phyloP scores from a whole-genome alignment of 805 yeast species.

The Metschnikowia anglica region DNA sequence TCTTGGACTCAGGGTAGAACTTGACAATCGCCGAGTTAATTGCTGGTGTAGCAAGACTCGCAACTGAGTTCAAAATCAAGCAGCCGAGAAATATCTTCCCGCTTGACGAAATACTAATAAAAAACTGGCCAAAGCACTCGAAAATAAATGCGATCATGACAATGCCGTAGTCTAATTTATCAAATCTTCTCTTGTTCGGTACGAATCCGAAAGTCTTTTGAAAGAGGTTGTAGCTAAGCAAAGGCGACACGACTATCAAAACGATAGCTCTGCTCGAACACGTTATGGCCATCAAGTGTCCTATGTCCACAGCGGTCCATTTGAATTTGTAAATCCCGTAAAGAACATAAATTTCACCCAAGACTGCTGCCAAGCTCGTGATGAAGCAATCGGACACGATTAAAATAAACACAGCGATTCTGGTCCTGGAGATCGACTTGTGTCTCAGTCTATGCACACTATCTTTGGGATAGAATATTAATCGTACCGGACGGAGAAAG shows the following conservation, averaged over 20 bases:
- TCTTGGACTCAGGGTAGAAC: slow-evolving; percentile 54
- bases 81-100: slow-evolving; percentile 31
- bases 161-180: slow-evolving; percentile 48
- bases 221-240: slow-evolving; percentile 38
- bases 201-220: slow-evolving; percentile 31
- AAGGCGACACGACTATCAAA: slow-evolving; percentile 53
- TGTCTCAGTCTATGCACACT: slow-evolving; percentile 23
- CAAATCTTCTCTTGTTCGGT: slow-evolving; percentile 45
- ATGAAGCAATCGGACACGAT: slow-evolving; percentile 45
- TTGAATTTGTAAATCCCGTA: slow-evolving; percentile 53
- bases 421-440: slow-evolving; percentile 20
- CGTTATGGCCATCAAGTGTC: slow-evolving; percentile 52
- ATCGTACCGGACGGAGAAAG: slow-evolving; percentile 48
- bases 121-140: slow-evolving; percentile 40
- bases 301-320: slow-evolving; percentile 56
- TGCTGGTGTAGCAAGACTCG: slow-evolving; percentile 47
- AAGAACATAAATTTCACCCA: slow-evolving; percentile 45
- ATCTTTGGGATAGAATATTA: slow-evolving; percentile 53
- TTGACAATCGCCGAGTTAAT: slow-evolving; percentile 60
- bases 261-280: slow-evolving; percentile 51
- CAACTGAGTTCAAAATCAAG: slow-evolving; percentile 42
- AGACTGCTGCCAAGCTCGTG: slow-evolving; percentile 38
- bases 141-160: slow-evolving; percentile 34
- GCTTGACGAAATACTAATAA: slow-evolving; percentile 32
- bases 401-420: slow-evolving; percentile 48